phyloP scores from a whole-genome alignment of 768 basidiomycete genomes.

The Agrocybe praecox region DNA sequence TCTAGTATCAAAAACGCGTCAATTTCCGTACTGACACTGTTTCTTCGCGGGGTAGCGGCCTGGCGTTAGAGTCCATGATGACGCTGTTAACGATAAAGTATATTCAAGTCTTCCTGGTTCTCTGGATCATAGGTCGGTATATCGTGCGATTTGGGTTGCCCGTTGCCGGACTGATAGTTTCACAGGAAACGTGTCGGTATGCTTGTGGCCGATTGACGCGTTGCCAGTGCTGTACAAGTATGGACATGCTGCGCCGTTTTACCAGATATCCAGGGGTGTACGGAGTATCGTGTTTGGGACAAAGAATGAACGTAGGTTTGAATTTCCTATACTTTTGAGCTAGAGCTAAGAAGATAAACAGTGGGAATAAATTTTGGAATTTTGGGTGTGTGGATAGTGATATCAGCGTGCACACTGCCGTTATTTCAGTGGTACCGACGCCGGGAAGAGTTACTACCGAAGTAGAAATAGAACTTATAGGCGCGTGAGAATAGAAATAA shows the following conservation, averaged over 20 bases:
- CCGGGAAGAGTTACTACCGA: slow-evolving; percentile 12
- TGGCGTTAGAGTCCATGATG: slow-evolving; percentile 58
- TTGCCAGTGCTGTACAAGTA: slow-evolving; percentile 57
- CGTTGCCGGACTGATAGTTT: neutral
- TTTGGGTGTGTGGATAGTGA: slow-evolving; percentile 49
- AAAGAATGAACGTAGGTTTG: slow-evolving; percentile 52
- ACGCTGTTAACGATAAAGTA: slow-evolving; percentile 54
- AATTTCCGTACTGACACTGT: neutral
- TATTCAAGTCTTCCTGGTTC: slow-evolving; percentile 57
- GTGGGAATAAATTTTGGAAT: slow-evolving; percentile 64
- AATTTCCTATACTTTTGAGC: too few relatives aligned
- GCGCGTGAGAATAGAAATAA: slow-evolving; percentile 12
- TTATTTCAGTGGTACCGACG: slow-evolving; percentile 43
- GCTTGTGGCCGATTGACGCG: slow-evolving; percentile 52
- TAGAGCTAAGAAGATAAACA: slow-evolving; percentile 17
- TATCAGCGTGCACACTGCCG: slow-evolving; percentile 53
- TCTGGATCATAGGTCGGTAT: slow-evolving; percentile 59
- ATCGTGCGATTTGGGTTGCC: neutral
- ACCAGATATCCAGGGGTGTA: slow-evolving; percentile 57
- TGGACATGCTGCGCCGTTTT: slow-evolving; percentile 65
- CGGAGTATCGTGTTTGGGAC: slow-evolving; percentile 62
- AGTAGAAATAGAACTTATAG: too few relatives aligned
- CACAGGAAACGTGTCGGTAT: slow-evolving; percentile 59
- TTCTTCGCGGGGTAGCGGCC: slow-evolving; percentile 37
- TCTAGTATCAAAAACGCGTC: slow-evolving; percentile 6